phyloP scores from a whole-genome alignment of 768 basidiomycete genomes.

The Kwoniella botswanensis region DNA sequence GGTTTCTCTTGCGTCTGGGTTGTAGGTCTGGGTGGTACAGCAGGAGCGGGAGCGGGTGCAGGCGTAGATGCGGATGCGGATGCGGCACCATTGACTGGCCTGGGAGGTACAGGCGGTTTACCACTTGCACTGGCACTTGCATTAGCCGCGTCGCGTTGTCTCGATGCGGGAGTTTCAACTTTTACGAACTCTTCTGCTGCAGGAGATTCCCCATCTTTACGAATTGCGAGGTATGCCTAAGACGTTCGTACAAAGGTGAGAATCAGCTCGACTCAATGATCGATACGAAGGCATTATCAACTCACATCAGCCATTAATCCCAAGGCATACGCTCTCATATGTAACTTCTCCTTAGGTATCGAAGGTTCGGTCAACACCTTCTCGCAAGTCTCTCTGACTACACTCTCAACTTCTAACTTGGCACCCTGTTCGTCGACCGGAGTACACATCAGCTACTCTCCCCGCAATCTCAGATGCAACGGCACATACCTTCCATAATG shows the following conservation, averaged over 20 bases:
- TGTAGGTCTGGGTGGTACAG: constrained; percentile 33
- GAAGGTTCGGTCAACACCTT: constrained; percentile 53
- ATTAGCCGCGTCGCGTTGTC: constrained; percentile 44
- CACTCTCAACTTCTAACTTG: constrained; percentile 58
- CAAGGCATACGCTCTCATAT: constrained; percentile 53
- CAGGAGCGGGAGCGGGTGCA: constrained; percentile 14
- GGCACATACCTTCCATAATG: constrained; percentile 56
- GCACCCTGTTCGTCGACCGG: constrained; percentile 41
- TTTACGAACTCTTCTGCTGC: constrained; percentile 52
- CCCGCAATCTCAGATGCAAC: neutral
- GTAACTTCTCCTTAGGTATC: constrained; percentile 51
- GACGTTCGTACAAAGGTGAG: neutral
- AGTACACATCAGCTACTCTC: neutral
- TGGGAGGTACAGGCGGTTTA: constrained; percentile 9
- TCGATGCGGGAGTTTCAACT: constrained; percentile 55
- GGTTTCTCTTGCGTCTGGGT: constrained; percentile 12
- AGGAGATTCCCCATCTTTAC: constrained; percentile 49
- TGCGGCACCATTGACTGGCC: neutral
- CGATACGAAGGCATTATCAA: neutral
- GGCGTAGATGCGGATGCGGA: neutral
- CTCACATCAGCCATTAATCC: constrained; percentile 57
- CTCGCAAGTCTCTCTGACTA: constrained; percentile 57
- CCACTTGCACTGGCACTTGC: neutral
- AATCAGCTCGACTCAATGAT: neutral
- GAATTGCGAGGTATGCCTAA: constrained; percentile 54